These are phyloP conservation scores for Globisporangium iwayamae DNA, from an alignment of 352 stramenopile genomes.

Conservation along the genomic window DNA sequence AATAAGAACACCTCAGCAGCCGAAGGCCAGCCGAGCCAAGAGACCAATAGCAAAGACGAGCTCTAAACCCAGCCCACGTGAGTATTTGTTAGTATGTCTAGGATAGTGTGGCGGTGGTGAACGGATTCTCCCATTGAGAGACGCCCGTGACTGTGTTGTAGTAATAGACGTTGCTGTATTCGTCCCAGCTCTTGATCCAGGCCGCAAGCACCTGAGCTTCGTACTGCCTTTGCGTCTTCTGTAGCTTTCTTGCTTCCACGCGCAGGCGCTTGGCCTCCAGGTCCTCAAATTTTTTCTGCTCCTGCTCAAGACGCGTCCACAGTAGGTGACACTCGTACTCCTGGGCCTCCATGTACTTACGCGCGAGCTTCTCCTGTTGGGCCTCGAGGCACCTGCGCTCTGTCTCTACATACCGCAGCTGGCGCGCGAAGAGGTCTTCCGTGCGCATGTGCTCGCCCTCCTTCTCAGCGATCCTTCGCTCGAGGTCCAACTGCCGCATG, in stretches of 20 bases:
- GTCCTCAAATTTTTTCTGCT: conserved; percentile 21
- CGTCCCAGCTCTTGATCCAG: conserved; percentile 52
- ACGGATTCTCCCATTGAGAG: conserved; percentile 53
- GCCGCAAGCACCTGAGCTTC: conserved; percentile 25
- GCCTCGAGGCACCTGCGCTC: conserved; percentile 29
- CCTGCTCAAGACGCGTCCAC: conserved; percentile 33
- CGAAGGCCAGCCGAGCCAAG: not conserved
- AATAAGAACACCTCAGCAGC: not conserved
- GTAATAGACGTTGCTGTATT: conserved; percentile 50
- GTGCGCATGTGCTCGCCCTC: conserved; percentile 37
- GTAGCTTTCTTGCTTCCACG: conserved; percentile 27
- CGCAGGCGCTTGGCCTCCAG: conserved; percentile 31
- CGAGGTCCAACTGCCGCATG: conserved; percentile 38
- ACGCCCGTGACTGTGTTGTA: conserved; percentile 52
- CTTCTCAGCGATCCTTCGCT: conserved; percentile 27
- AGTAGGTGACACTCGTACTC: conserved; percentile 31
- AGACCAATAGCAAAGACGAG: not conserved
- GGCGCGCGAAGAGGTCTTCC: conserved; percentile 49
- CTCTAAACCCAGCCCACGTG: not conserved
- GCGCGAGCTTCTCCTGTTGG: conserved; percentile 33
- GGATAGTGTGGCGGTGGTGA: not conserved
- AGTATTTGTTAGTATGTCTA: not conserved
- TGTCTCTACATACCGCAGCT: conserved; percentile 31
- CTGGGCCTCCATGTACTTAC: conserved; percentile 44
- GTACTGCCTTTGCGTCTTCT: conserved; percentile 31